Evolutionary conservation across 305 asterid genomes (phyloP), one percentile per base, ranked within the genome.

Genomic region (Fraxinus sp.): DNA sequence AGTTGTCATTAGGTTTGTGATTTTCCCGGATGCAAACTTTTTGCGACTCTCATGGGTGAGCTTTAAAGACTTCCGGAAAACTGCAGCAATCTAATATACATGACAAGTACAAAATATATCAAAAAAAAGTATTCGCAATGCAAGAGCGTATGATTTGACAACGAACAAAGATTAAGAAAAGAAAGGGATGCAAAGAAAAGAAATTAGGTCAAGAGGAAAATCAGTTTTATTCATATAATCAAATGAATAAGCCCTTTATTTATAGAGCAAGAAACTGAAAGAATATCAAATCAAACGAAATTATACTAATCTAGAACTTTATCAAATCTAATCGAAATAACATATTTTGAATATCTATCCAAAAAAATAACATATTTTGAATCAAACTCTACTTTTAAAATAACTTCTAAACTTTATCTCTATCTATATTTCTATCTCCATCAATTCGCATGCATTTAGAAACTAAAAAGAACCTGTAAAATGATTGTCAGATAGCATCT

Each of bases 1-100:
- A 20, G 98, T 94, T 64, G 98, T 93, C 99, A 96, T 94, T 87
- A 96, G 87, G 84, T 94, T 96, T 83, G 99, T 96, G 79, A 94
- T 91, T 85, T 94, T 96, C 59, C 99, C 99, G 49, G 97, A 86
- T 57, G 98, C 83, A 90, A 96, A 92, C 37, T 74, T 88, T 87
- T 91, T 93, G 76, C 98, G 98, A 89, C 98, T 92, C 91, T 92
- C 99, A 85, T 96, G 97, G 74, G 98, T 94, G 86, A 96, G 86
- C 90, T 91, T 93, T 74, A 96, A 85, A 16, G 99, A 90, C 89
- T 96, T 96, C 46, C 98, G 94, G 83, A 96, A 94, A 88, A 96
- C 95, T 72, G 98, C 97, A 86, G 99, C 98, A 74, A 96, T 86
- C 99, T 96, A 87, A 68, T 87, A 86, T 85, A 79, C 75, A 89